Conservation (phyloP, 768 basidiomycete genomes). For the Suillus hirtellus region DNA sequence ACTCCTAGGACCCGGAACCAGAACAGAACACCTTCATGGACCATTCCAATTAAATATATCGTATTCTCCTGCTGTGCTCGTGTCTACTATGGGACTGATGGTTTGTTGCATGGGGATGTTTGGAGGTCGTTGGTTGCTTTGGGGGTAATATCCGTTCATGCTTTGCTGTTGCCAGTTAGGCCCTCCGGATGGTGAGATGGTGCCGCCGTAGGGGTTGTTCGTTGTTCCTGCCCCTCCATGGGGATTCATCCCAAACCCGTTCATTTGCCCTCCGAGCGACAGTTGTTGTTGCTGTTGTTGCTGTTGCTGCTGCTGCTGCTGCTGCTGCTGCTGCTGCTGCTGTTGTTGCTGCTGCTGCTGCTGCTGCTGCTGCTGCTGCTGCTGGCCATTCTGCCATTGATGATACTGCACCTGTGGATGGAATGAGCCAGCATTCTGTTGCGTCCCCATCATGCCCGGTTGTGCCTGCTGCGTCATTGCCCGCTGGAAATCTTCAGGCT, state of each 20-base stretch:
- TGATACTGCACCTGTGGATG: conserved; percentile 41
- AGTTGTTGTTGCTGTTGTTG: conserved; percentile 39
- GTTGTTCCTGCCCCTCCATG: conserved; percentile 36
- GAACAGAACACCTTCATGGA: conserved; percentile 29
- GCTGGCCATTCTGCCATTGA: conserved; percentile 55
- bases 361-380: conserved; percentile 42
- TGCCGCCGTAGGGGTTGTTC: conserved; percentile 26
- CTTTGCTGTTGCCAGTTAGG: conserved; percentile 28
- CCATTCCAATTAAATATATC: conserved; percentile 62
- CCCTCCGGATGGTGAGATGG: conserved; percentile 26
- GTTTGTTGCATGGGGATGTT: conserved; percentile 54
- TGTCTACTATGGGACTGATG: conserved; percentile 43
- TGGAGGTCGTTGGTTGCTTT: conserved; percentile 37
- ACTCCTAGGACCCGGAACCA: conserved; percentile 20
- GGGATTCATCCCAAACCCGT: conserved; percentile 35
- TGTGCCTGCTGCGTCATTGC: conserved; percentile 40
- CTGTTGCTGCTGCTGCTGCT: conserved; percentile 44
- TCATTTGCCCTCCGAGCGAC: conserved; percentile 38
- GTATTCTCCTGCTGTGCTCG: conserved; percentile 50
- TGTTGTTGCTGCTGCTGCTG: conserved; percentile 40
- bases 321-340: conserved; percentile 50
- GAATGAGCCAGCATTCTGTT: conserved; percentile 25
- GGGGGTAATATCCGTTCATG: conserved; percentile 31
- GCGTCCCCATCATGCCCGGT: conserved; percentile 24
- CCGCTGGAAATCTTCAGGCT: conserved; percentile 42